A percentile compares a stretch with the other conserved stretches of the same genome.
These are phyloP conservation scores for Dioszegia hungarica DNA, from an alignment of 768 basidiomycete species.

Conservation along the genomic window DNA sequence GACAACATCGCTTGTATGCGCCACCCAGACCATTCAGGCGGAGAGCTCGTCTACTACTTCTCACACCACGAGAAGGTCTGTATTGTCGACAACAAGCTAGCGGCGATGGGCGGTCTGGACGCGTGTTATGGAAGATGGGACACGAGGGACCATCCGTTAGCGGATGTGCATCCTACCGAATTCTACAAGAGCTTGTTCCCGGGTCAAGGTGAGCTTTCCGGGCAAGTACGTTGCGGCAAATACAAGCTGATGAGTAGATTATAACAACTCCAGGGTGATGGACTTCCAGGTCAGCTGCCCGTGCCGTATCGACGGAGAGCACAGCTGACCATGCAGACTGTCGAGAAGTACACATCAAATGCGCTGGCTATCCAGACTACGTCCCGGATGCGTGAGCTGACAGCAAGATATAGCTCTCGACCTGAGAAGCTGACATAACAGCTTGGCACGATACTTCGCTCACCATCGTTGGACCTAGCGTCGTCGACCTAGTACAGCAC, in stretches of 20 bases:
- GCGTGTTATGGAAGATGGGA: conserved; percentile 98
- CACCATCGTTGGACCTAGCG: conserved; percentile 58
- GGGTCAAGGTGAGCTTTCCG: conserved; percentile 55
- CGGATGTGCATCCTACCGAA: conserved; percentile 86
- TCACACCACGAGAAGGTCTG: conserved; percentile 48
- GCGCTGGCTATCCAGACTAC: conserved; percentile 47
- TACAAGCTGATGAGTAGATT: conserved; percentile 20
- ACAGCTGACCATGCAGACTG: conserved; percentile 51
- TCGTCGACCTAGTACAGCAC: conserved; percentile 88
- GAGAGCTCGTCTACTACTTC: conserved; percentile 44
- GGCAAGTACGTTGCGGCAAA: neutral
- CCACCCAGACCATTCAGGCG: conserved; percentile 43
- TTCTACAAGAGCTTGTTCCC: conserved; percentile 80
- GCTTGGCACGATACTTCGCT: conserved; percentile 84
- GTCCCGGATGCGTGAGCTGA: conserved; percentile 43
- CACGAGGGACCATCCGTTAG: conserved; percentile 71
- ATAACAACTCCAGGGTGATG: conserved; percentile 52
- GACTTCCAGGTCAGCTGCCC: conserved; percentile 40
- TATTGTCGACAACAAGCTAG: conserved; percentile 44
- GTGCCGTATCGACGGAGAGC: neutral
- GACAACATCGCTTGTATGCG: conserved; percentile 77
- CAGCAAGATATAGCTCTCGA: neutral
- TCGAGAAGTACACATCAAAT: conserved; percentile 55
- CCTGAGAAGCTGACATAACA: conserved; percentile 19
- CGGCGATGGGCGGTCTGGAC: conserved; percentile 73